These are phyloP conservation scores for Stenocarpella maydis DNA, from an alignment of 2,329 filamentous ascomycete species.

Conservation along the genomic window DNA sequence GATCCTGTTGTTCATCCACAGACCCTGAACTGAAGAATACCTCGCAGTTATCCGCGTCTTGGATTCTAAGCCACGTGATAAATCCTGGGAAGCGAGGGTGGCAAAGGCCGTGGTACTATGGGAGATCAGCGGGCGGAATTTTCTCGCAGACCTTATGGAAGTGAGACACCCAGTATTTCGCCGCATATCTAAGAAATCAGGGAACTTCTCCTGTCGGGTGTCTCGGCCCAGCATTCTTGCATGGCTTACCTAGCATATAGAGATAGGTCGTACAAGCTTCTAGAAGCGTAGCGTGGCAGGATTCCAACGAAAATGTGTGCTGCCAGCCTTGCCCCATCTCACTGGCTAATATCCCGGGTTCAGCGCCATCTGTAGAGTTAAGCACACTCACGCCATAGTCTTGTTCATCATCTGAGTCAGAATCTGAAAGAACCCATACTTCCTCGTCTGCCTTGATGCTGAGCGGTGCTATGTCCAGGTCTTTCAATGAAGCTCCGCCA, in stretches of 20 bases:
- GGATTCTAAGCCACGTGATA: background rate
- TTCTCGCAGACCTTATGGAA: constrained; percentile 2
- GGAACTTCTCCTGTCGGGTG: background rate
- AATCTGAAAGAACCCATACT: background rate
- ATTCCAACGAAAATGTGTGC: constrained; percentile 3
- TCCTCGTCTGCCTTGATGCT: background rate
- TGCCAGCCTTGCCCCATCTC: background rate
- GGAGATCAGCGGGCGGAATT: background rate
- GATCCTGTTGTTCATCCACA: constrained; percentile 18
- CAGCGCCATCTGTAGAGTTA: background rate
- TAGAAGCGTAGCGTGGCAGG: constrained; percentile 10
- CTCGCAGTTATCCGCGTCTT: background rate
- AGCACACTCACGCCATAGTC: background rate
- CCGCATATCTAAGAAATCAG: background rate
- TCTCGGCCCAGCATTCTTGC: background rate
- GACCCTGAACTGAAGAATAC: background rate
- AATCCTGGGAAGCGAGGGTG: constrained; percentile 23
- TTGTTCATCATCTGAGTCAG: background rate
- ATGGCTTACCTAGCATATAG: constrained; percentile 14
- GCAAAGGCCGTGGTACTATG: constrained; percentile 25
- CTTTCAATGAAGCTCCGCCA: background rate
- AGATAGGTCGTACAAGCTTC: constrained; percentile 15
- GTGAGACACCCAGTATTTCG: constrained; percentile 3
- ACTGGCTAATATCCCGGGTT: background rate
- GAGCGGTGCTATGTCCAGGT: background rate